These are phyloP conservation scores for Cornus kousa DNA, from an alignment of 148 eudicot species.

Conservation along the genomic window DNA sequence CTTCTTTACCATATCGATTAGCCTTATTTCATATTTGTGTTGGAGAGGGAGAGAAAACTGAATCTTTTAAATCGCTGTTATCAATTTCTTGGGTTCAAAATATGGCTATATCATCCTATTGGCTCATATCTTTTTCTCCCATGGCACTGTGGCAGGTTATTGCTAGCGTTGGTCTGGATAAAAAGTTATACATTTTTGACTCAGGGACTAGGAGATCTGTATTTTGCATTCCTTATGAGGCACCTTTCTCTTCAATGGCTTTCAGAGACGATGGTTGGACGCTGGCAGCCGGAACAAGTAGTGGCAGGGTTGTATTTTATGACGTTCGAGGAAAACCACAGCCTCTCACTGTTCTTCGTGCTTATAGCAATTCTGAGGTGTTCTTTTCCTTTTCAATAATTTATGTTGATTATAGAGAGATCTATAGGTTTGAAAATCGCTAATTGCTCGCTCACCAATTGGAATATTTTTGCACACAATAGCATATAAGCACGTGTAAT, in stretches of 20 bases:
- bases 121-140: slow-evolving; percentile 11
- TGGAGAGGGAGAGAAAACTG: not conserved
- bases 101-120: not conserved
- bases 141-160: slow-evolving; percentile 49
- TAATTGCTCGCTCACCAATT: not conserved
- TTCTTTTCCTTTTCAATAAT: slow-evolving; percentile 2
- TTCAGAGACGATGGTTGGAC: slow-evolving; percentile 83
- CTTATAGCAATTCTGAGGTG: slow-evolving; percentile 91
- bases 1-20: not conserved
- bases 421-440: no score
- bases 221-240: slow-evolving; percentile 73
- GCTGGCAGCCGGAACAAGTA: slow-evolving; percentile 92
- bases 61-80: not conserved
- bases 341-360: slow-evolving; percentile 84
- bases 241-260: slow-evolving; percentile 90
- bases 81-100: not conserved
- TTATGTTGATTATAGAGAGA: not conserved
- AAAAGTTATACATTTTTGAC: slow-evolving; percentile 86
- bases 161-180: slow-evolving; percentile 93
- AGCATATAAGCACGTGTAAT: not conserved
- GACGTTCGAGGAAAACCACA: slow-evolving; percentile 94
- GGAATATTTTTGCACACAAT: not conserved
- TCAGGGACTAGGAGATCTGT: slow-evolving; percentile 58
- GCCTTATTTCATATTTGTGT: not conserved
- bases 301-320: slow-evolving; percentile 84